Base-by-base conservation (phyloP, 371 early-diverging fungal species). In the Mortierella sp. region DNA sequence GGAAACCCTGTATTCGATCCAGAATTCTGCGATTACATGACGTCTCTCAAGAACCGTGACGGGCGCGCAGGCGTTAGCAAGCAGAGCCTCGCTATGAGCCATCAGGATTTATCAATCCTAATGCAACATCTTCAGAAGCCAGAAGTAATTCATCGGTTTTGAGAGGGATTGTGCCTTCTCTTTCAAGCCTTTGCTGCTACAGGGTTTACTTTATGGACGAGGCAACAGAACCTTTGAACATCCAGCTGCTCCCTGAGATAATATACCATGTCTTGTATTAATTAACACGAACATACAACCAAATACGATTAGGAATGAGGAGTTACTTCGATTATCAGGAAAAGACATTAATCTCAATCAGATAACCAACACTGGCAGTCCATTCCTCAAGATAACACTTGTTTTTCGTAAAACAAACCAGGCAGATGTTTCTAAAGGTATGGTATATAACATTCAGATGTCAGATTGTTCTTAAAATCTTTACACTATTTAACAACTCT, bases 341-440 rank as follows among this genome's bases (percentile, higher is more conserved):
- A 54, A n/a, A 5, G 65, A 64, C 8, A 15, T 54, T 10, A 26
- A 64, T 7, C 55, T 51, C 22, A 23, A 45, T 19, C 28, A 13
- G 26, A 51, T 12, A 3, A 64, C 60, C 12, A 51, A 67, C 0
- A 37, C 23, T 49, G 67, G 67, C 15, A 22, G 17, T 22, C 60
- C 60, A 17, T 67, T 35, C 60, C 26, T 67, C 32, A 59, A 8
- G 7, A 67, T 67, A 51, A 54, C 60, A 15, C 42, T 61, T 26
- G 35, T 42, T 19, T 60, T 60, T 23, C 42, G 61, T 35, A 68
- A 68, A 40, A 54, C 61, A 61, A 61, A 68, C 68, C 68, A 67
- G 32, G 32, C 58, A 0, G 60, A 67, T 49, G 35, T 15, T 8
- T 55, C 29, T 29, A 67, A 67, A 35, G 60, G 51, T 60, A 9